Base-by-base conservation (phyloP, 2,329 filamentous ascomycete genomes). In the Phoma sp. region DNA sequence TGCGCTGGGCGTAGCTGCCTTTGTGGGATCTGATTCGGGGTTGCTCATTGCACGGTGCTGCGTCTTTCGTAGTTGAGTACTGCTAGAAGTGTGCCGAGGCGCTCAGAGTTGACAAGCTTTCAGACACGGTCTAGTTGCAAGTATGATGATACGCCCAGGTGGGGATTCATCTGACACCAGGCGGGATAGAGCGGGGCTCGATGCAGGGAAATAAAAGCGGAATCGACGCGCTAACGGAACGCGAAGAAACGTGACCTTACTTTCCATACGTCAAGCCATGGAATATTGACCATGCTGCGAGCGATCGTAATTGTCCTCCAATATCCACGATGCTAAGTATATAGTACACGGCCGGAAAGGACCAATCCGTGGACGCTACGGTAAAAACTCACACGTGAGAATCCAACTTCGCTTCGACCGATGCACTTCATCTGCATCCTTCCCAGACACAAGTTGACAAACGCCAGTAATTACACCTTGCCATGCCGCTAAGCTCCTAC, bases 381-480 rank as follows among this genome's bases (percentile, higher is more conserved):
- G n/a, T 14, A 24, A 33, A 23, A 27, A 32, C 38, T 37, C 39
- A 39, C 50, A 43, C n/a, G 13, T 43, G 14, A 25, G 38, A 45
- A 27, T 42, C 18, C 25, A 50, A 46, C 46, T 25, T 41, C 45
- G 14, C 22, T 11, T 32, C 7, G 40, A 29, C 3, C 18, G 9
- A 9, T 29, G 27, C 27, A 29, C 27, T 9, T 9, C 27, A 29
- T 29, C 27, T 29, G 27, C 47, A 35, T 27, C 33, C 35, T 33
- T 23, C 18, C 25, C 24, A 39, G 32, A 32, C 40, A 50, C 39
- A 30, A 44, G 44, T 33, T 18, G 7, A 39, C 27, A 27, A 18
- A 67, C 64, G 64, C 64, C 64, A 49, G 55, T 61, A 58, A 64
- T 58, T 62, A 67, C 62, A 65, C 61, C 63, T 58, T 52, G 48